Percentiles rank a stretch among this genome's conserved stretches.
phyloP scores from a whole-genome alignment of 257 asterid genomes.

The Solanum habrochaites region DNA sequence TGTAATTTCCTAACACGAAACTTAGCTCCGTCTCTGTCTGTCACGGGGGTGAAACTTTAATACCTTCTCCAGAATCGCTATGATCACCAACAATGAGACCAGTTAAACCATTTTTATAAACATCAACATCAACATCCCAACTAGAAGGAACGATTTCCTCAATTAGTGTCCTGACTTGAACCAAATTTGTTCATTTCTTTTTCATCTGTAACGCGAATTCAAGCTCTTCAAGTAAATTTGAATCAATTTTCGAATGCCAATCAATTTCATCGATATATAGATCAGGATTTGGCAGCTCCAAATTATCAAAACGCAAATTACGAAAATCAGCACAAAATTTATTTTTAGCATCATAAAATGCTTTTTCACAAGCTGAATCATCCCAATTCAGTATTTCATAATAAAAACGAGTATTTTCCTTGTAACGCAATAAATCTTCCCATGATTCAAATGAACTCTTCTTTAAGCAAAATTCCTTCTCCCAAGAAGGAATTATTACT shows the following conservation, averaged over 20 bases:
- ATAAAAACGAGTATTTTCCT: neutral
- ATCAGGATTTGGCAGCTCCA: neutral
- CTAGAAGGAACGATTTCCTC: slow-evolving; percentile 10
- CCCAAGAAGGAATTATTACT: slow-evolving; percentile 10
- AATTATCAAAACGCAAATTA: neutral
- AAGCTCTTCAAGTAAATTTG: neutral
- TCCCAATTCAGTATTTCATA: neutral
- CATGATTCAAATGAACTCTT: neutral
- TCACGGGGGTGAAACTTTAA: neutral
- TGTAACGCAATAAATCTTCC: slow-evolving; percentile 5
- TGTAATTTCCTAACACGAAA: too few species aligned
- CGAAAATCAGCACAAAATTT: neutral
- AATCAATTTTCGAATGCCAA: neutral
- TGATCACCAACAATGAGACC: neutral
- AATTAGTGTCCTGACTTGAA: neutral
- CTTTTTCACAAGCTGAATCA: slow-evolving; percentile 6
- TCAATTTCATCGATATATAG: slow-evolving; percentile 5
- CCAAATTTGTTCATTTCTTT: neutral
- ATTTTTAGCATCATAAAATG: slow-evolving; percentile 1
- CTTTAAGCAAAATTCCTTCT: slow-evolving; percentile 10
- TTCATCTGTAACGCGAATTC: neutral
- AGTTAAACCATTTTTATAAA: neutral
- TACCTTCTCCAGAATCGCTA: neutral
- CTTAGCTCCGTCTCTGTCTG: too few species aligned
- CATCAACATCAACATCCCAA: neutral